phyloP scores from a whole-genome alignment of 345 rosid genomes.

The Moricandia arvensis region DNA sequence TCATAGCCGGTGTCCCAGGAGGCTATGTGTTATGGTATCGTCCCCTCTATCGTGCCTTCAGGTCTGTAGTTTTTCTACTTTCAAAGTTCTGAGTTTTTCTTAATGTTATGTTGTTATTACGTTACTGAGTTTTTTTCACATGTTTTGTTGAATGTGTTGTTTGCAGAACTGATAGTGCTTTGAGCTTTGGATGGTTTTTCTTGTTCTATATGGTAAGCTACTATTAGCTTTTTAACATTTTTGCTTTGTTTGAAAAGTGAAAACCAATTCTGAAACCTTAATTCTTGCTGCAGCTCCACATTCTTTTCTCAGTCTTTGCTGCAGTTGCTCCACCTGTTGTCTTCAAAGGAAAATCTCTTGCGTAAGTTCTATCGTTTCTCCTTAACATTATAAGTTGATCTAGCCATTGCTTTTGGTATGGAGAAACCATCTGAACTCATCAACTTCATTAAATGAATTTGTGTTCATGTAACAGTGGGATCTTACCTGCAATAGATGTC shows the following conservation, averaged over 20 bases:
- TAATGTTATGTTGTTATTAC: background rate
- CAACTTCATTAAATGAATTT: background rate
- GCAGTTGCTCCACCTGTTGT: conserved; percentile 95
- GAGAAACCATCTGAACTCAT: conserved; percentile 6
- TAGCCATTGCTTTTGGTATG: background rate
- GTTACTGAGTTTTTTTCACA: background rate
- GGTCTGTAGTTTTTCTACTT: conserved; percentile 39
- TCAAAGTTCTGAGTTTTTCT: background rate
- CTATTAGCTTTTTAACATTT: background rate
- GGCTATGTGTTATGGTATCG: conserved; percentile 95
- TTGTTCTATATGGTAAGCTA: conserved; percentile 60
- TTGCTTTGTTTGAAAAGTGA: background rate
- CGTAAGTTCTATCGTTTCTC: conserved; percentile 52
- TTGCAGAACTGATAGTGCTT: conserved; percentile 89
- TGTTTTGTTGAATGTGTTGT: too few species aligned
- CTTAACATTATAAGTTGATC: background rate
- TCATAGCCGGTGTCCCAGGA: conserved; percentile 91
- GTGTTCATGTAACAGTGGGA: conserved; percentile 57
- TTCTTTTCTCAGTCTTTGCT: conserved; percentile 70
- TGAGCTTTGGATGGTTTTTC: conserved; percentile 90
- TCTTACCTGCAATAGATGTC: conserved; percentile 81
- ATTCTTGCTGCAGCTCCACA: conserved; percentile 61
- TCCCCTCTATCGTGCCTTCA: conserved; percentile 90
- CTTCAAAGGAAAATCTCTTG: conserved; percentile 93
- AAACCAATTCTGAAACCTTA: background rate